Conservation (phyloP, 257 asterid species). For the Capsicum pubescens region DNA sequence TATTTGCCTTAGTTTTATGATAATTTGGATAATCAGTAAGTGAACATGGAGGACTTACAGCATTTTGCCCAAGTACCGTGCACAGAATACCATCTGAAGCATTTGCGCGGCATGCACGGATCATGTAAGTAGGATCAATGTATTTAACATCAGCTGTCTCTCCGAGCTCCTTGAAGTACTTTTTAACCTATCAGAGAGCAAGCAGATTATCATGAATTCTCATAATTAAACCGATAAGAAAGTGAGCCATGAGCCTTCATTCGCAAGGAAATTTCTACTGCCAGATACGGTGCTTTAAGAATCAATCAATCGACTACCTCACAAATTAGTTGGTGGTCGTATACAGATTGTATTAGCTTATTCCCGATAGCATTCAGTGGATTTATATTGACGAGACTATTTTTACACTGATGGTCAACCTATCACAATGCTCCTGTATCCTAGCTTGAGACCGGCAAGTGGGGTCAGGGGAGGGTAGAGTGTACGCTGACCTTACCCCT, state of each 20-base stretch:
- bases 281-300: background rate
- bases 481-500: no score
- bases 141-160: conserved; percentile 86
- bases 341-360: background rate
- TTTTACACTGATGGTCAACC: background rate
- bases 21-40: no score
- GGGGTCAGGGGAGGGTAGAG: no score
- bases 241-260: background rate
- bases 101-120: conserved; percentile 98
- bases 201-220: conserved; percentile 34
- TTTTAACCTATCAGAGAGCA: conserved; percentile 58
- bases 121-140: conserved; percentile 97
- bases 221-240: background rate
- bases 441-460: background rate
- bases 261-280: background rate
- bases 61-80: conserved; percentile 98
- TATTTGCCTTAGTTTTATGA: no score
- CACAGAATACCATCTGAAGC: conserved; percentile 97
- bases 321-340: background rate
- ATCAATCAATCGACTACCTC: background rate
- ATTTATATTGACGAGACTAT: background rate
- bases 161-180: conserved; percentile 75
- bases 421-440: background rate
- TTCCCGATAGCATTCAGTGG: background rate
- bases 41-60: conserved; percentile 56